phyloP scores from a whole-genome alignment of 805 yeast genomes.

The Trichomonascus vanleenenianus region DNA sequence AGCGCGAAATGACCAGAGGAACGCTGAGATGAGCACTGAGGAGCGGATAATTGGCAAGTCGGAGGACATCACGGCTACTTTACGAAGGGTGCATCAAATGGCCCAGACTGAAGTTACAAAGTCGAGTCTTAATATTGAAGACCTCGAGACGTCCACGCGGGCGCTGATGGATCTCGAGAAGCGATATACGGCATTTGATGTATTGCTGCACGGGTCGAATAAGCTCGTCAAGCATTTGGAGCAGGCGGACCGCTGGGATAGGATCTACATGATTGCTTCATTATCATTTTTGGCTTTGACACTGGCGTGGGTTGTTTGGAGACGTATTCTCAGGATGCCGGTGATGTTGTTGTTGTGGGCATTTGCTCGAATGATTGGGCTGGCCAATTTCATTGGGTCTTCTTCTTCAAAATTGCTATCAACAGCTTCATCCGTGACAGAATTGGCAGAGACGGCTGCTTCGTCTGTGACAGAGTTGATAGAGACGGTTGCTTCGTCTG shows the following conservation, averaged over 20 bases:
- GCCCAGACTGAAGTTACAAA: conserved; percentile 34
- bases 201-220: conserved; percentile 29
- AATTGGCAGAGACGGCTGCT: not conserved
- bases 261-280: conserved; percentile 30
- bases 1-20: not conserved
- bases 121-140: conserved; percentile 30
- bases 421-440: not conserved
- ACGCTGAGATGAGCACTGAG: conserved; percentile 11
- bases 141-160: conserved; percentile 31
- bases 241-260: conserved; percentile 34
- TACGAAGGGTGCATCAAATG: conserved; percentile 23
- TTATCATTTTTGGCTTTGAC: conserved; percentile 31
- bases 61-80: conserved; percentile 20
- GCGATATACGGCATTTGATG: conserved; percentile 32
- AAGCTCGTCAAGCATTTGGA: conserved; percentile 31
- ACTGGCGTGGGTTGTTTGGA: conserved; percentile 31
- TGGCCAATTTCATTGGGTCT: conserved; percentile 11
- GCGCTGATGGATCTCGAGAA: conserved; percentile 26
- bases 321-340: conserved; percentile 32
- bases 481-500: not conserved
- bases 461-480: not conserved
- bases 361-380: conserved; percentile 13
- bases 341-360: conserved; percentile 27
- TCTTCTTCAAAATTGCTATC: no score
- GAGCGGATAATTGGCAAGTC: conserved; percentile 18